Evolutionary conservation across 495 filamentous ascomycete species (phyloP).

Genomic region (Bacidia rubella): DNA sequence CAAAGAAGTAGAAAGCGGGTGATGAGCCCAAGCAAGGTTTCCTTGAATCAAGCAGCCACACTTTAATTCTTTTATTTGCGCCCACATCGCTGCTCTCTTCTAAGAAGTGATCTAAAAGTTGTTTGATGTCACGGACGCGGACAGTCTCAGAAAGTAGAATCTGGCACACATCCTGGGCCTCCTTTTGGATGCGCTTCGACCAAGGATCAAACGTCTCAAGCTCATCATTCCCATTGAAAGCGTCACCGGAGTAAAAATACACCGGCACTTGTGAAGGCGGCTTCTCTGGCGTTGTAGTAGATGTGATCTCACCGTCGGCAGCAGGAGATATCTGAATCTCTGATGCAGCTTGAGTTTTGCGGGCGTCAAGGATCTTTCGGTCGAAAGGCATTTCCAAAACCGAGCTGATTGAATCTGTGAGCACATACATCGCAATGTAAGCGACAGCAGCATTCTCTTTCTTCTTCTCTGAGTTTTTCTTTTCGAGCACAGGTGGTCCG

Average conservation of each 20-base stretch:
- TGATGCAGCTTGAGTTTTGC: neutral
- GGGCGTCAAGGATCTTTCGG: neutral
- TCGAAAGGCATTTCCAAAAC: constrained; percentile 8
- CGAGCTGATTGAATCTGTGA: constrained; percentile 32
- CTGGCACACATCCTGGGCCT: neutral
- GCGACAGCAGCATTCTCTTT: constrained; percentile 29
- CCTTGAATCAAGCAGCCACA: neutral
- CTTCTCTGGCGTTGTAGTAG: neutral
- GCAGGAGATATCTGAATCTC: neutral
- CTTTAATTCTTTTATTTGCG: neutral
- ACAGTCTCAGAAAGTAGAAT: neutral
- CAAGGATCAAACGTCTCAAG: constrained; percentile 2
- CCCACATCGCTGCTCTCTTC: neutral
- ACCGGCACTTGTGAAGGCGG: neutral
- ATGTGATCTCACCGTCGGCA: neutral
- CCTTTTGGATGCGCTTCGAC: neutral
- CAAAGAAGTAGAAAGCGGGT: constrained; percentile 1
- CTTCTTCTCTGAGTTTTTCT: constrained; percentile 17
- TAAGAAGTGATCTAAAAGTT: neutral
- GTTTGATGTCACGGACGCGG: neutral
- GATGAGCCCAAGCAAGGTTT: constrained; percentile 1
- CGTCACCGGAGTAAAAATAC: constrained; percentile 1
- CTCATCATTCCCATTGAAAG: neutral
- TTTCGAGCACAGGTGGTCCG: constrained; percentile 15
- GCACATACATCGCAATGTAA: constrained; percentile 47